Conservation (phyloP, 768 basidiomycete genomes). For the Phylloporus arenicola region DNA sequence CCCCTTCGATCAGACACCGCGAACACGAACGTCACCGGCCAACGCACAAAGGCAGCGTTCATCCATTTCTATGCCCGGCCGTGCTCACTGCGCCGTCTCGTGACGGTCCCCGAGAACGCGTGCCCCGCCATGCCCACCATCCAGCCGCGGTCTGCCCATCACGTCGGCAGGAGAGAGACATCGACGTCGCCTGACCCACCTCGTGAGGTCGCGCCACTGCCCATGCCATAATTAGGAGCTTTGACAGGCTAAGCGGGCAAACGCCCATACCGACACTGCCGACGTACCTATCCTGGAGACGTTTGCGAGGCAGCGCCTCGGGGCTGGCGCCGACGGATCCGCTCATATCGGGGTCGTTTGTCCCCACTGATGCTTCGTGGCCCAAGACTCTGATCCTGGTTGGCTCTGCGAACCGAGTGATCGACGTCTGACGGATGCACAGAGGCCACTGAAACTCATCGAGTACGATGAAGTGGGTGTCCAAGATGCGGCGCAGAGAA, state of each 20-base stretch:
- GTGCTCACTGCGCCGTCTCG: slow-evolving; percentile 22
- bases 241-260: not conserved
- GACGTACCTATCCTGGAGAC: accelerated
- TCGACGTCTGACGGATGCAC: slow-evolving; percentile 1
- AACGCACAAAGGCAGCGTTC: slow-evolving; percentile 8
- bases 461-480: slow-evolving; percentile 20
- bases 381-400: slow-evolving; percentile 21
- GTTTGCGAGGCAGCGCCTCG: not conserved
- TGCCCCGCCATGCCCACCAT: slow-evolving; percentile 25
- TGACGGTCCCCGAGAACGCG: slow-evolving; percentile 17
- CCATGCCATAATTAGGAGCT: not conserved
- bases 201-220: slow-evolving; percentile 54
- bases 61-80: not conserved
- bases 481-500: slow-evolving; percentile 9
- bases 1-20: not conserved
- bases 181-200: slow-evolving; percentile 31
- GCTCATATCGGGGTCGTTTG: slow-evolving; percentile 11
- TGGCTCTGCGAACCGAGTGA: slow-evolving; percentile 13
- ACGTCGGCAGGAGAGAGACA: slow-evolving; percentile 1
- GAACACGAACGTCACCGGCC: slow-evolving; percentile 11
- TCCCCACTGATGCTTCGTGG: slow-evolving; percentile 16
- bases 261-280: slow-evolving; percentile 1
- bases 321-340: slow-evolving; percentile 10
- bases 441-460: slow-evolving; percentile 15
- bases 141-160: slow-evolving; percentile 21